Base-by-base conservation (phyloP, 192 early-diverging fungal species). In the Martensiomyces pterosporus region DNA sequence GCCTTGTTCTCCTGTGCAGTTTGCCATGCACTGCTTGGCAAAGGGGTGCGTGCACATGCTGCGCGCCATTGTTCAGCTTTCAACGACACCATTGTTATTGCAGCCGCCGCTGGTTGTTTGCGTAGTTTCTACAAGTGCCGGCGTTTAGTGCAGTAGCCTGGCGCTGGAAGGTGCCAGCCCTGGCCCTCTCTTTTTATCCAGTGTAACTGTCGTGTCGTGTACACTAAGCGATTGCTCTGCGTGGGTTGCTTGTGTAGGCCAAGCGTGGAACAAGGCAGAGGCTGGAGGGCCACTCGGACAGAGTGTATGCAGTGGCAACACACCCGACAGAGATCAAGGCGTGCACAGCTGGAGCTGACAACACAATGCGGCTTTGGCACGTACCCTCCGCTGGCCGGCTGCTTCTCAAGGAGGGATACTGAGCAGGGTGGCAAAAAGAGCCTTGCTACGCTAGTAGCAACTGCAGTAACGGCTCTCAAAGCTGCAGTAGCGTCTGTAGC, bases 261-360 rank as follows among this genome's bases (percentile, higher is more conserved):
- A 61, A 61, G 44, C 64, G 60, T 9, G 70, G 60, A 53, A 40
- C 43, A 46, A 53, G 63, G 27, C 94, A 97, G 57, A 71, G 85
- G 35, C 68, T 94, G 33, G 89, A 92, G 65, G 94, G 94, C 4
- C 94, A 97, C 49, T 88, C 90, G 10, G 92, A 94, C 50, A 77
- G 90, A 37, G 94, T 97, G 2, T 97, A 97, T 71, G 85, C 88
- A 1, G 88, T 90, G 14, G 81, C 88, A 27, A 94, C 93, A 38
- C 92, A 94, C 60, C 91, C 92, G 5, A 75, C 79, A 2, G 91
- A 97, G 51, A 85, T 90, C 24, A 83, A 74, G 59, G 70, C 64
- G 14, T 67, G 70, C 37, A 74, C 70, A 2, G 59, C 70, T 18
- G 70, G 70, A 1, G 70, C 70, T 1, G 70, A 74, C 49, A 48